These are phyloP conservation scores for Urostyla sp. DNA, from an alignment of 73 alveolate species.

Conservation along the genomic window DNA sequence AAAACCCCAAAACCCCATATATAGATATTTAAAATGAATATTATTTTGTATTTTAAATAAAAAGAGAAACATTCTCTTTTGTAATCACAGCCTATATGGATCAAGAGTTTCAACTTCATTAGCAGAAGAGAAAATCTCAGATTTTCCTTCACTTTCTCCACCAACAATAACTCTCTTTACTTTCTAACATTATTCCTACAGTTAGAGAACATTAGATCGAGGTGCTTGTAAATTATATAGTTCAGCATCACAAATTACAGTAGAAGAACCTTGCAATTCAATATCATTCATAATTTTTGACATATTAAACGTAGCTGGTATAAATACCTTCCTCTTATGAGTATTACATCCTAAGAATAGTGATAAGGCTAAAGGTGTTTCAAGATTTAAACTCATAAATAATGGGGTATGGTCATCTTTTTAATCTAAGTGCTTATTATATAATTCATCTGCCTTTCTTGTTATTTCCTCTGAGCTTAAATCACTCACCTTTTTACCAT, in stretches of 20 bases:
- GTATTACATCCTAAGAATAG: slow-evolving; percentile 42
- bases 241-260: slow-evolving; percentile 58
- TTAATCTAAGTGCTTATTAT: slow-evolving; percentile 10
- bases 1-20: slow-evolving; percentile 51
- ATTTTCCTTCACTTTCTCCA: slow-evolving; percentile 7
- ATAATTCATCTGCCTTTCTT: slow-evolving; percentile 1
- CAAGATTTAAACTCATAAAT: slow-evolving; percentile 61
- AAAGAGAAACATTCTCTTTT: not conserved
- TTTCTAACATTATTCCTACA: slow-evolving; percentile 16
- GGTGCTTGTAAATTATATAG: slow-evolving; percentile 59
- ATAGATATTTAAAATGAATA: slow-evolving; percentile 44
- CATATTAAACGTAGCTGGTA: slow-evolving; percentile 65
- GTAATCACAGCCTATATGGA: slow-evolving; percentile 3
- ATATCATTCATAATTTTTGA: slow-evolving; percentile 37
- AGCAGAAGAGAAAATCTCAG: not conserved
- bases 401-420: slow-evolving; percentile 27
- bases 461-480: slow-evolving; percentile 26
- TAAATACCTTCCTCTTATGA: slow-evolving; percentile 44
- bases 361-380: slow-evolving; percentile 65
- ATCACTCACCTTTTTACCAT: not conserved
- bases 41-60: not conserved
- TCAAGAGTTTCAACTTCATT: not conserved
- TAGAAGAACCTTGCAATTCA: slow-evolving; percentile 30
- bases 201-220: slow-evolving; percentile 24
- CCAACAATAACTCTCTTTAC: slow-evolving; percentile 49